phyloP scores from a whole-genome alignment of 2,329 filamentous ascomycete genomes.

The Xylaria sp. region DNA sequence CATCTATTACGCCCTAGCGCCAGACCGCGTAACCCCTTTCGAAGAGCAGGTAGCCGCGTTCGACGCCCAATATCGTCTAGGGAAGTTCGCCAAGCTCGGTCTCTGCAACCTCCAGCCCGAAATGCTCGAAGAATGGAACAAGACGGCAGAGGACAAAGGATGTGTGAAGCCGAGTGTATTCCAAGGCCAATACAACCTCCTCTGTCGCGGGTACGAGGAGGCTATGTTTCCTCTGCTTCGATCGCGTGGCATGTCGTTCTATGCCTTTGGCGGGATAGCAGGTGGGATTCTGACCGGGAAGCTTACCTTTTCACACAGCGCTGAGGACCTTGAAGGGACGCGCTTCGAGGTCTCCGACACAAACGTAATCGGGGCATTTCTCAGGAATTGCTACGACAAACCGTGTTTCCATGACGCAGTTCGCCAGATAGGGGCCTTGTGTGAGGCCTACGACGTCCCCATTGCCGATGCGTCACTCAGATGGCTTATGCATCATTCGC shows the following conservation, averaged over 20 bases:
- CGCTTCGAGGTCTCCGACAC: conserved; percentile 33
- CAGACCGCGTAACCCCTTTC: conserved; percentile 29
- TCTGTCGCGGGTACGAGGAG: conserved; percentile 30
- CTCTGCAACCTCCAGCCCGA: neutral
- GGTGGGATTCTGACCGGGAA: conserved; percentile 30
- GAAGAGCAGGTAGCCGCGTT: conserved; percentile 33
- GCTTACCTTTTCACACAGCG: conserved; percentile 29
- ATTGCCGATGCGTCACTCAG: neutral
- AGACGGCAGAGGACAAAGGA: neutral
- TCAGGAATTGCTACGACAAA: conserved; percentile 33
- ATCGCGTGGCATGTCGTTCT: conserved; percentile 25
- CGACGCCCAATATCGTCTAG: conserved; percentile 23
- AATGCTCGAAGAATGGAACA: neutral
- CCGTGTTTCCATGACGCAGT: conserved; percentile 29
- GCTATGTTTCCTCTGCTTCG: conserved; percentile 33
- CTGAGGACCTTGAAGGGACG: conserved; percentile 26
- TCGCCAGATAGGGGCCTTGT: neutral
- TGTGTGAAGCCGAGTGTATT: neutral
- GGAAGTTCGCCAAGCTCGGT: neutral
- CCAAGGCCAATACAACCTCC: conserved; percentile 27
- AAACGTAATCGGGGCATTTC: conserved; percentile 26
- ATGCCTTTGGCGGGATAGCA: conserved; percentile 16
- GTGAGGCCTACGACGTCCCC: neutral
- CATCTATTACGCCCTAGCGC: conserved; percentile 25
- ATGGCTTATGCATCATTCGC: neutral